These are phyloP conservation scores for Salix udensis DNA, from an alignment of 345 rosid genomes.

Conservation along the genomic window DNA sequence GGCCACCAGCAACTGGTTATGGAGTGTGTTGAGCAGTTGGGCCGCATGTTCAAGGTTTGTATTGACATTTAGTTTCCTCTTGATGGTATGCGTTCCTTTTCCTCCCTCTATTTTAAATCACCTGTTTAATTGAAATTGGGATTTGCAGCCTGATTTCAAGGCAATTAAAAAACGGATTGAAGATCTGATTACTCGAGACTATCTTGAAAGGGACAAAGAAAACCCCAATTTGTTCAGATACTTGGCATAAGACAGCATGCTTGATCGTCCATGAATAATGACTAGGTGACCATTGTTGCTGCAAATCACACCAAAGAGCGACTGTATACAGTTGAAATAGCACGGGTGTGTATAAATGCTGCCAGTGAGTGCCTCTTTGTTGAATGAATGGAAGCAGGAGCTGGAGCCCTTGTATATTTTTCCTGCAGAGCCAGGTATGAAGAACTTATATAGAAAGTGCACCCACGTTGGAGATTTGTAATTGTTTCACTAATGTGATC, in stretches of 20 bases:
- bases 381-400: conserved; percentile 18
- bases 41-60: conserved; percentile 34
- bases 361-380: conserved; percentile 10
- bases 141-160: conserved; percentile 44
- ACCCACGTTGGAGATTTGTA: conserved; percentile 20
- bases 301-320: conserved; percentile 3
- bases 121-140: background rate
- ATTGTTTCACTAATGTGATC: conserved; percentile 18
- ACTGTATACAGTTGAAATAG: conserved; percentile 5
- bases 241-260: conserved; percentile 25
- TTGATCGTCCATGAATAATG: conserved; percentile 7
- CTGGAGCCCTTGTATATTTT: conserved; percentile 32
- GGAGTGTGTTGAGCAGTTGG: conserved; percentile 41
- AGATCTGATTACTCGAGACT: conserved; percentile 35
- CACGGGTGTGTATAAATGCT: conserved; percentile 20
- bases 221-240: conserved; percentile 31
- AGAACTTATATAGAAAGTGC: conserved; percentile 12
- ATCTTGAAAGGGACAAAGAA: conserved; percentile 38
- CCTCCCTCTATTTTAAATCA: background rate
- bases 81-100: background rate
- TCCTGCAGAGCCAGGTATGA: conserved; percentile 33
- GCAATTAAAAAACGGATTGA: conserved; percentile 41
- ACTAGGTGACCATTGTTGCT: conserved; percentile 13
- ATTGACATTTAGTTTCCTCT: background rate
- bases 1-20: conserved; percentile 37